These are phyloP conservation scores for Trichosporon faecale DNA, from an alignment of 1,284 basidiomycete genomes.

Conservation along the genomic window DNA sequence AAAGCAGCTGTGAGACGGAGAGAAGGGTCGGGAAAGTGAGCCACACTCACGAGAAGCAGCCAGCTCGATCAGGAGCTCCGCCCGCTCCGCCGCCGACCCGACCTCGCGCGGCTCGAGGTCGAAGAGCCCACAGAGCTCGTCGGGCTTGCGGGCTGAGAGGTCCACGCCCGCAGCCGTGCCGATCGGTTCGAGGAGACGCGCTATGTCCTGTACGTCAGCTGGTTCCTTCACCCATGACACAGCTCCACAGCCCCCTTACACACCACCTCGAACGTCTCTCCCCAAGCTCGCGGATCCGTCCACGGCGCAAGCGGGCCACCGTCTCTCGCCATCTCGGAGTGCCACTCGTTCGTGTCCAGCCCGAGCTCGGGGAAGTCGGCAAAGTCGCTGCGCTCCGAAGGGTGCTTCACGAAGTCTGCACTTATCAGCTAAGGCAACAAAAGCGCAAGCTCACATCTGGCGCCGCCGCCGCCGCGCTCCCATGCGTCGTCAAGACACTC, in stretches of 20 bases:
- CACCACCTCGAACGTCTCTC: not conserved
- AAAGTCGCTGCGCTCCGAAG: not conserved
- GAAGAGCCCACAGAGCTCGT: not conserved
- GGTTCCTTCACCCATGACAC: too few species aligned
- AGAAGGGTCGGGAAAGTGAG: not conserved
- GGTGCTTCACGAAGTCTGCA: constrained; percentile 4
- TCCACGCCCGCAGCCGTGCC: not conserved
- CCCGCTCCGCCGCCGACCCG: not conserved
- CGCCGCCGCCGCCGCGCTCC: not conserved
- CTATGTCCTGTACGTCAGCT: constrained; percentile 4
- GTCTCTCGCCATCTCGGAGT: not conserved
- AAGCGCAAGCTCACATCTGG: not conserved
- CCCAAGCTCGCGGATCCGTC: not conserved
- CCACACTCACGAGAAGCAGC: not conserved
- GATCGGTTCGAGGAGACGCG: not conserved
- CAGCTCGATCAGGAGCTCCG: not conserved
- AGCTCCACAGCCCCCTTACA: not conserved
- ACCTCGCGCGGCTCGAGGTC: not conserved
- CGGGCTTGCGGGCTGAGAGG: not conserved
- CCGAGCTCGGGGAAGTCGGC: not conserved
- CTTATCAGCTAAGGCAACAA: not conserved
- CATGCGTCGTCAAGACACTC: not conserved
- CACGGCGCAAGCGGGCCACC: not conserved
- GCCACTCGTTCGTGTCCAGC: not conserved
- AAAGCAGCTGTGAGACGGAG: not conserved